Conservation (phyloP, 164 flowering plant species). For the Vitis rupestris region DNA sequence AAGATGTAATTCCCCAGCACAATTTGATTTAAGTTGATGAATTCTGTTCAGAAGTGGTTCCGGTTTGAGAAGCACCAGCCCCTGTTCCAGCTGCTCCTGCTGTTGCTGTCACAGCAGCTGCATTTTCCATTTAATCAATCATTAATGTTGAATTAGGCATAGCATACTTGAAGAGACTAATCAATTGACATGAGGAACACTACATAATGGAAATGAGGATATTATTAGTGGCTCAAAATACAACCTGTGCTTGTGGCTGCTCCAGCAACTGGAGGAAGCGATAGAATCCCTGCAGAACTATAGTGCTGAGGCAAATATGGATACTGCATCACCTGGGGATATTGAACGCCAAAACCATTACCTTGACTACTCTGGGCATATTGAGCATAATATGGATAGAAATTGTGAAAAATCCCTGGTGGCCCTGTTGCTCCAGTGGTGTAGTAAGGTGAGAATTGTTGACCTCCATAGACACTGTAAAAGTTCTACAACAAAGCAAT, state of each 20-base stretch:
- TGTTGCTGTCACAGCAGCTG: slow-evolving; percentile 27
- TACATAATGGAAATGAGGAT: neutral
- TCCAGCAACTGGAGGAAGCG: slow-evolving; percentile 39
- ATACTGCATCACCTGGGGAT: slow-evolving; percentile 53
- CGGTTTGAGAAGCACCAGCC: slow-evolving; percentile 31
- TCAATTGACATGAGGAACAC: neutral
- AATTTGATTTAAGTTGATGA: slow-evolving; percentile 28
- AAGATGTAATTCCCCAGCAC: slow-evolving; percentile 4
- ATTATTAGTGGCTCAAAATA: neutral
- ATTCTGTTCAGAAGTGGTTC: slow-evolving; percentile 36
- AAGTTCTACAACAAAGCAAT: slow-evolving; percentile 44
- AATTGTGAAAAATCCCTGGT: slow-evolving; percentile 36
- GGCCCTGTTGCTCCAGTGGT: slow-evolving; percentile 35
- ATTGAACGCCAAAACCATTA: slow-evolving; percentile 46
- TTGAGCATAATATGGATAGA: slow-evolving; percentile 54
- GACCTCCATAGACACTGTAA: slow-evolving; percentile 56
- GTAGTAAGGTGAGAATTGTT: slow-evolving; percentile 51
- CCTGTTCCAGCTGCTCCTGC: slow-evolving; percentile 21
- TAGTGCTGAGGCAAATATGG: slow-evolving; percentile 48
- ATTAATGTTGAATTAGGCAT: neutral
- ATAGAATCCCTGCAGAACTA: slow-evolving; percentile 41
- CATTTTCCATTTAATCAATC: slow-evolving; percentile 7
- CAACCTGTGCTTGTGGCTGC: slow-evolving; percentile 22
- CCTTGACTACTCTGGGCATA: slow-evolving; percentile 50
- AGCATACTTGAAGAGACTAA: neutral